Base-by-base conservation (phyloP, 2,329 filamentous ascomycete species). In the Teratosphaeriaceae sp. region DNA sequence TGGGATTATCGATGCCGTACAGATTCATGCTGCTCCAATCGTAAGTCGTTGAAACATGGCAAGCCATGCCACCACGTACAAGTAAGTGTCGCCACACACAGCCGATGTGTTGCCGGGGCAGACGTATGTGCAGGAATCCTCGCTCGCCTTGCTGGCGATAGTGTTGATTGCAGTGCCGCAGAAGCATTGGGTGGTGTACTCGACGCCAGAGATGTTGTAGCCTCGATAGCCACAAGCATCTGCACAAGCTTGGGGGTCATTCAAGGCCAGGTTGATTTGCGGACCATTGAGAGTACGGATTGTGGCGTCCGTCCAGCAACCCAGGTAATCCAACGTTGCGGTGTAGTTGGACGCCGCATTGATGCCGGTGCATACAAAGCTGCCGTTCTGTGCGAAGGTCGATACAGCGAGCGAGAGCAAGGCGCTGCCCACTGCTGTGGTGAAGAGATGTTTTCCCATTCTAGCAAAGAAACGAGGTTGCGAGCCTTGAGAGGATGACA, bases 141-240 rank as follows among this genome's bases (percentile, higher is more conserved):
- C 43, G 27, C 39, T 27, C 8, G 15, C 5, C 36, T 48, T 48
- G 5, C 13, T 38, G 15, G 46, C 31, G 5, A 29, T 20, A 3
- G 41, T 13, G 35, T 36, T 42, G 27, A 48, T 42, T 21, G 11
- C n/a, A 20, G 22, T 35, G 7, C 46, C 46, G 40, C 46, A 48
- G 26, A 45, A 48, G 21, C 45, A 29, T 33, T 43, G 29, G 15
- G 30, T 43, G 16, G 40, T 47, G 23, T 49, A 49, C 22, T 49
- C 46, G 9, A 44, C 44, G 15, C 22, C 46, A 30, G 20, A 30
- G 41, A 44, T 39, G 23, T 44, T 44, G 40, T 47, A 49, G 12
- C 46, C 46, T 13, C 27, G 36, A 27, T 46, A 41, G 22, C 44
- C 44, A 24, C 46, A 49, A 5, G 33, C 15, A 21, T 46, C 39